Conservation (phyloP, 345 rosid species). For the Eucalyptus lansdowneana region DNA sequence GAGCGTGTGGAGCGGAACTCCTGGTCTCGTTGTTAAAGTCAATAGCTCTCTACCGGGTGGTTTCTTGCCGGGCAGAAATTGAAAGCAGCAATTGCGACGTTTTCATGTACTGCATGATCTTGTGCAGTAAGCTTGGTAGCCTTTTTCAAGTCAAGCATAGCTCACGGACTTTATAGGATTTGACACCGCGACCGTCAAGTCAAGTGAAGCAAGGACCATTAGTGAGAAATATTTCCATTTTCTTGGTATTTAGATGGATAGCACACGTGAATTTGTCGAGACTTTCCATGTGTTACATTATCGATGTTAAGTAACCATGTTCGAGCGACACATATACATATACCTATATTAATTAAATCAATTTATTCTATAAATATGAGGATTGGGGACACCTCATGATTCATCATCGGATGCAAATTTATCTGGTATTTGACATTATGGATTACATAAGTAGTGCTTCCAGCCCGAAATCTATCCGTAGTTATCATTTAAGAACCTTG, state of each 20-base stretch:
- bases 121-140: background rate
- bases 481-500: background rate
- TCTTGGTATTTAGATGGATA: background rate
- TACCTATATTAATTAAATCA: background rate
- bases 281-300: background rate
- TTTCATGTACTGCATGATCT: background rate
- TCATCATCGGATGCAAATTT: background rate
- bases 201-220: background rate
- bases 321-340: background rate
- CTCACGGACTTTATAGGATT: background rate
- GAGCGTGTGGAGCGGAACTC: background rate
- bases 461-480: background rate
- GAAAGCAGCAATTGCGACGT: background rate
- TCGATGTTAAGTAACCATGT: background rate
- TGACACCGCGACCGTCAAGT: no score
- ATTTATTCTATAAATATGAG: background rate
- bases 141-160: background rate
- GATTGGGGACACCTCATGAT: background rate
- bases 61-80: background rate
- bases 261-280: background rate
- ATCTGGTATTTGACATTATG: background rate
- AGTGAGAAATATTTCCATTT: background rate
- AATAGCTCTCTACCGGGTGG: background rate
- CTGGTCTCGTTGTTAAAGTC: background rate
- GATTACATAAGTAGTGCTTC: background rate